A percentile compares a stretch with the other conserved stretches of the same genome.
Evolutionary conservation across 129 eudicot genomes (phyloP).

Genomic region (Apium graveolens): DNA sequence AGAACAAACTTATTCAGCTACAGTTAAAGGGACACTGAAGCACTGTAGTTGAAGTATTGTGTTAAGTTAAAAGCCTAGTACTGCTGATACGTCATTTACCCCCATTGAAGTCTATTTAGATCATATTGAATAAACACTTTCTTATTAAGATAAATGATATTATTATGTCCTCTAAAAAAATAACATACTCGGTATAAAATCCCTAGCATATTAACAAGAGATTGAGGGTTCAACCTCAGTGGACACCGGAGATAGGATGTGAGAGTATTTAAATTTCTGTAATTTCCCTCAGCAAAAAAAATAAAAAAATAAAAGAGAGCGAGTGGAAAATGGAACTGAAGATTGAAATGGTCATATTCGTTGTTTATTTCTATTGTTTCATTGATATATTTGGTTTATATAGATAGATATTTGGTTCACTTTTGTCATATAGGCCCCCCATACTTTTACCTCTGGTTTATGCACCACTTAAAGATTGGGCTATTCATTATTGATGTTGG

Average conservation of each 20-base stretch:
- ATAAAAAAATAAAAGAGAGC: too few species aligned
- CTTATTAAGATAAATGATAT: neutral
- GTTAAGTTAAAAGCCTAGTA: neutral
- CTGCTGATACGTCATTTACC: neutral
- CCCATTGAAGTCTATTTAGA: neutral
- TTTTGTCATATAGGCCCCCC: neutral
- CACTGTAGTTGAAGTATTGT: conserved; percentile 43
- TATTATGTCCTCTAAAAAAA: neutral
- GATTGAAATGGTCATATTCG: neutral
- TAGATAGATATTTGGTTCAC: neutral
- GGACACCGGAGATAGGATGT: neutral
- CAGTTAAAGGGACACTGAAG: conserved; percentile 63
- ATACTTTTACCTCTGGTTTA: neutral
- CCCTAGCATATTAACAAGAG: neutral
- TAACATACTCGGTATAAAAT: neutral
- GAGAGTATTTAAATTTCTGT: neutral
- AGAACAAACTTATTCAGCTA: conserved; percentile 79
- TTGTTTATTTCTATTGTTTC: neutral
- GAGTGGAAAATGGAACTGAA: neutral
- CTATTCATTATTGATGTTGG: neutral
- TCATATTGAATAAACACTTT: neutral
- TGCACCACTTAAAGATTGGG: conserved; percentile 4
- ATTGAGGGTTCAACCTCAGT: neutral
- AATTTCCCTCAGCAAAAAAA: neutral
- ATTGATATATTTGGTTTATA: neutral